Evolutionary conservation across 2,329 filamentous ascomycete species (phyloP), one percentile per base, ranked within the genome.

Genomic region (Microthyrium microscopicum): DNA sequence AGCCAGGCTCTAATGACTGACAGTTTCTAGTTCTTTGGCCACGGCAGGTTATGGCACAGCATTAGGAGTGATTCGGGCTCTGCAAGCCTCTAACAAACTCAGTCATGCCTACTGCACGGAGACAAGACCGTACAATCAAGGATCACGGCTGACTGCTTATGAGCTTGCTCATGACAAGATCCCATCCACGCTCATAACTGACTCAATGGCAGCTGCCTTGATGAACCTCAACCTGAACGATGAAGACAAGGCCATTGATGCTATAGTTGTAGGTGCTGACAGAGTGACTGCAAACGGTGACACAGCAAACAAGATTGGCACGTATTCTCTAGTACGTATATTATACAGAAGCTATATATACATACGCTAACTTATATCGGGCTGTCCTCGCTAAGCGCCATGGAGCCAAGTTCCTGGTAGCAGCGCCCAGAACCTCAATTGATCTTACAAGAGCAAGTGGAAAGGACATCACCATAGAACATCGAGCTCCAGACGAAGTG

Each of bases 31-130:
- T 19, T 94, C 87, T 15, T 73, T 98, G 21, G 89, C 89, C 18
- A 98, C 89, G 2, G 92, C 89, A 12, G 89, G 89, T n/a, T 92
- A 95, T 51, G 89, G 89, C 33, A 98, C 89, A 8, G 89, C 89
- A 0, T 65, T 98, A 3, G 89, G 89, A 16, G 89, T 98, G 32
- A 84, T 98, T 44, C 80, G 89, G 37, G 82, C 80, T 4, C 64
- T 98, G 4, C 70, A 81, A 47, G 57, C 69, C 9, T 64, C 64
- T 36, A 62, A 66, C 4, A 62, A 70, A 5, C 66, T 98, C 17
- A 66, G 73, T 40, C 85, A 84, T 49, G 87, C 84, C 25, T 98
- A 83, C 61, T 98, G 87, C 62, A 93, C 87, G 31, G 89, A 98
- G 60, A 98, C 89, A 3, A 71, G 89, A 21, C 89, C 89, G 0